Evolutionary conservation across 1,139 yeast species (phyloP).

Genomic region (Nakaseomyces bracarensis): DNA sequence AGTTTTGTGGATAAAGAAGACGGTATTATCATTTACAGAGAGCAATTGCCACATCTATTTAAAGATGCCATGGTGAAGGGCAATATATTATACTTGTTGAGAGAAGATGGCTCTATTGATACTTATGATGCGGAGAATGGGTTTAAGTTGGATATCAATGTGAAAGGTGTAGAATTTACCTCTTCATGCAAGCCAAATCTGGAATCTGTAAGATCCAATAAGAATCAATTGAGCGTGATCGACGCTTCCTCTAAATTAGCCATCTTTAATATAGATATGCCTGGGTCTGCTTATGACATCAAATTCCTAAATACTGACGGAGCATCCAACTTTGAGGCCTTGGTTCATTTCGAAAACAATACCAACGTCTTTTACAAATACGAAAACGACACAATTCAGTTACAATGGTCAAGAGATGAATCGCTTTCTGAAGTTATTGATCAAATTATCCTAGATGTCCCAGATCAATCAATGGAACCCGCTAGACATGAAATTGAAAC

Average conservation of each 20-base stretch:
- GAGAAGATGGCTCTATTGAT: background rate
- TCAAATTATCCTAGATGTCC: constrained; percentile 36
- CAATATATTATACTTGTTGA: background rate
- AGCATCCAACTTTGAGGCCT: constrained; percentile 12
- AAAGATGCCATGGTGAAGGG: constrained; percentile 14
- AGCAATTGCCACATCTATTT: constrained; percentile 13
- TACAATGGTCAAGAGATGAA: constrained; percentile 42
- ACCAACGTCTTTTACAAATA: constrained; percentile 20
- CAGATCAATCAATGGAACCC: constrained; percentile 31
- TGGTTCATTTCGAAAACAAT: constrained; percentile 14
- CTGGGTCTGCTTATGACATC: constrained; percentile 13
- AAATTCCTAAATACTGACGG: constrained; percentile 12
- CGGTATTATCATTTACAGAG: constrained; percentile 22
- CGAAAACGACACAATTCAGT: constrained; percentile 22
- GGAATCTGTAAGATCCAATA: background rate
- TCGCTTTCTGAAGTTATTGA: constrained; percentile 37
- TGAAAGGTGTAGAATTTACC: background rate
- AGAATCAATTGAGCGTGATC: constrained; percentile 8
- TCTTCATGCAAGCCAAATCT: constrained; percentile 2
- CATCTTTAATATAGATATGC: constrained; percentile 13
- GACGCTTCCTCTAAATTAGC: constrained; percentile 12
- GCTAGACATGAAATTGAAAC: constrained; percentile 35
- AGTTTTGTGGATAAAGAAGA: constrained; percentile 20
- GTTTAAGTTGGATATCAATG: background rate
- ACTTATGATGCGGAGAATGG: constrained; percentile 1